Conservation (phyloP, 1,139 yeast species). For the Lodderomyces orthopsilosis region DNA sequence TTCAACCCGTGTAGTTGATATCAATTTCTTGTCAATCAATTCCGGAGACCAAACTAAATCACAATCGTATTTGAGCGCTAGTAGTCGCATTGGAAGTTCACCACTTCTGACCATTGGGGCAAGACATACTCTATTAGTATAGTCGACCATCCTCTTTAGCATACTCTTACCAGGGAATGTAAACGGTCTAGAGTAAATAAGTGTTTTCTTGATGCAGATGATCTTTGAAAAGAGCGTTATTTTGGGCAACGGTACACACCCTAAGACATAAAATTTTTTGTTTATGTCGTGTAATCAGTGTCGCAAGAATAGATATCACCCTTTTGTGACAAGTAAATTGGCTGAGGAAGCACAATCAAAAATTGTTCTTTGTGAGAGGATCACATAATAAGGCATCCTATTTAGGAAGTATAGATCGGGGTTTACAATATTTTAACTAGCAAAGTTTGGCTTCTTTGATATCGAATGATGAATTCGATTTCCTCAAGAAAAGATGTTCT, state of each 20-base stretch:
- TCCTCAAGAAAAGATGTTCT: too few species aligned
- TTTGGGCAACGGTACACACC: neutral
- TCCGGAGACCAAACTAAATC: constrained; percentile 97
- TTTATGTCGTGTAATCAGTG: too few species aligned
- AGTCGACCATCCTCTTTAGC: constrained; percentile 18
- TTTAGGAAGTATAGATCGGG: neutral
- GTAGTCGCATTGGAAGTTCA: constrained; percentile 82
- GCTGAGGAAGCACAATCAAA: too few species aligned
- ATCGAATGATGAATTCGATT: too few species aligned
- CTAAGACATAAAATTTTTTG: too few species aligned
- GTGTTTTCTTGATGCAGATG: too few species aligned
- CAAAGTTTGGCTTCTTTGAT: too few species aligned
- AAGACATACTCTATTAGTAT: constrained; percentile 66
- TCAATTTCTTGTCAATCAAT: constrained; percentile 78
- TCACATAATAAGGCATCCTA: neutral
- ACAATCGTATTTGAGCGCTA: constrained; percentile 81
- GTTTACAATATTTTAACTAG: too few species aligned
- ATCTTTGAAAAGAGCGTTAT: neutral
- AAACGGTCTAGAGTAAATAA: too few species aligned
- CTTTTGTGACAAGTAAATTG: too few species aligned
- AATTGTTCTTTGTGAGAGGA: too few species aligned
- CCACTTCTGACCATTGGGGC: constrained; percentile 98
- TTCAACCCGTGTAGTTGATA: constrained; percentile 63
- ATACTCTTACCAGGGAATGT: too few species aligned
- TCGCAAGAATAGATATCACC: neutral